phyloP scores from a whole-genome alignment of 2,329 filamentous ascomycete species.

The Monosporascus sp. region DNA sequence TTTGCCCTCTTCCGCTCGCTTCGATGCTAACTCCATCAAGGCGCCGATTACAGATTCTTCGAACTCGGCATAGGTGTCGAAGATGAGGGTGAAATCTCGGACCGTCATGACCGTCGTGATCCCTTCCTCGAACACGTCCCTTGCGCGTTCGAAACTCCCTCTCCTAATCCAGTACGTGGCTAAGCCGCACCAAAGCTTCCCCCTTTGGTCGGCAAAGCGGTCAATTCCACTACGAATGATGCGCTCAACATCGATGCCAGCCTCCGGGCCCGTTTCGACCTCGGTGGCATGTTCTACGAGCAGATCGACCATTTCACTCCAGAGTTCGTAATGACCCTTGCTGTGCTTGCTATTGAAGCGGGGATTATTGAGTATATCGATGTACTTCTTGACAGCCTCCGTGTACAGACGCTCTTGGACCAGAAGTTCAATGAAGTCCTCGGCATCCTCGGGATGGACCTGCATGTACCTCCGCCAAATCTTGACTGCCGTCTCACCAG shows the following conservation, averaged over 20 bases:
- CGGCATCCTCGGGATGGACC: conserved; percentile 88
- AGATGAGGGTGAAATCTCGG: conserved; percentile 91
- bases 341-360: conserved; percentile 88
- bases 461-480: conserved; percentile 97
- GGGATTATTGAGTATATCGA: conserved; percentile 84
- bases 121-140: conserved; percentile 93
- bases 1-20: conserved; percentile 71
- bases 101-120: conserved; percentile 99
- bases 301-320: conserved; percentile 95
- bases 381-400: conserved; percentile 86
- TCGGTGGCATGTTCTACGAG: conserved; percentile 86
- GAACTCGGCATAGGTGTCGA: conserved; percentile 94
- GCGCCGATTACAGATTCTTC: conserved; percentile 92
- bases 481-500: conserved; percentile 83
- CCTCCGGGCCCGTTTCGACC: conserved; percentile 73
- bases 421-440: conserved; percentile 91
- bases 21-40: conserved; percentile 82
- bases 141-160: conserved; percentile 85
- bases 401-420: conserved; percentile 78
- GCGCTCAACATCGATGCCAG: conserved; percentile 81
- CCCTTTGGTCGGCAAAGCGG: conserved; percentile 87
- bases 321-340: conserved; percentile 93
- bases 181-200: conserved; percentile 89
- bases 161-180: conserved; percentile 95
- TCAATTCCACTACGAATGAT: conserved; percentile 90